Conservation (phyloP, 441 rosid genomes). For the Daphne laureola region DNA sequence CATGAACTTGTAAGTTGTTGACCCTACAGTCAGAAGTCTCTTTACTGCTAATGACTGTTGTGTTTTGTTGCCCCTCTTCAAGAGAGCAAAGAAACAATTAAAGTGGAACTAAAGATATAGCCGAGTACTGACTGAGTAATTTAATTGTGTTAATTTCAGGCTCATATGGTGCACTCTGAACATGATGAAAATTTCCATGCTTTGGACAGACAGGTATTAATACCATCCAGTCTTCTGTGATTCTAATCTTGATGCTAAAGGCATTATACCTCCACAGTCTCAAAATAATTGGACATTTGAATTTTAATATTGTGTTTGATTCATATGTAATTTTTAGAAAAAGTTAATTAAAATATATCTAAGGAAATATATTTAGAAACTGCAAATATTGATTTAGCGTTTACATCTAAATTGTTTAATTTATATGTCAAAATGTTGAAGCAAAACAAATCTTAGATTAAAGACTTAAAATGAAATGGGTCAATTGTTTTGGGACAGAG, state of each 20-base stretch:
- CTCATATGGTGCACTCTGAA: slow-evolving; percentile 90
- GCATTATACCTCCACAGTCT: not conserved
- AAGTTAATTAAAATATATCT: slow-evolving; percentile 1
- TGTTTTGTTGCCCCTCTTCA: slow-evolving; percentile 1
- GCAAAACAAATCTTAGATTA: no score
- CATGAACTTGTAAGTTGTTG: slow-evolving; percentile 78
- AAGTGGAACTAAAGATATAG: not conserved
- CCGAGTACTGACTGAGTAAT: slow-evolving; percentile 10
- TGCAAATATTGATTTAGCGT: not conserved
- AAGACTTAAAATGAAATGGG: no score
- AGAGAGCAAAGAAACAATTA: not conserved
- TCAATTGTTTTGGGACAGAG: no score
- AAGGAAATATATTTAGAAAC: no score
- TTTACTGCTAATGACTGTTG: not conserved
- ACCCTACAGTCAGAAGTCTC: not conserved
- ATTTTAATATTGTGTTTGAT: not conserved
- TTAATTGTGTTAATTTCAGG: slow-evolving; percentile 40
- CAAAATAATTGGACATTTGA: not conserved
- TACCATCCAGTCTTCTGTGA: not conserved
- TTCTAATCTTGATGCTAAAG: not conserved
- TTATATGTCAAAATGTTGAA: no score
- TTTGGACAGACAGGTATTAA: slow-evolving; percentile 75
- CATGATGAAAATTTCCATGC: slow-evolving; percentile 85
- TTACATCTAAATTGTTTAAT: no score
- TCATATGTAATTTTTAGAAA: no score